Percentiles rank a stretch among this genome's conserved stretches.
These are phyloP conservation scores for Lactarius hatsudake DNA, from an alignment of 768 basidiomycete genomes.

Conservation along the genomic window DNA sequence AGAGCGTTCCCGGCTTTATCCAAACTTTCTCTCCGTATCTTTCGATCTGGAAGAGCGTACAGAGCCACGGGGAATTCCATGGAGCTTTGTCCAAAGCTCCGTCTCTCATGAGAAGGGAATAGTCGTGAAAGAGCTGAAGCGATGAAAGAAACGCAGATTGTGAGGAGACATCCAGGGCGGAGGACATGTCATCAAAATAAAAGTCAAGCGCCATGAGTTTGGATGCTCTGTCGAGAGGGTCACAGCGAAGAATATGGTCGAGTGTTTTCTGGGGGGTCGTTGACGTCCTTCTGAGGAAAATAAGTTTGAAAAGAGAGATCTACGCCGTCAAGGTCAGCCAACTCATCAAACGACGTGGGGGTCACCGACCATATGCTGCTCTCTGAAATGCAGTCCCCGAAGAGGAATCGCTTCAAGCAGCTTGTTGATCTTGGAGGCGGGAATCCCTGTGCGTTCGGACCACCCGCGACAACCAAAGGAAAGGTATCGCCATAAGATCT, in stretches of 20 bases:
- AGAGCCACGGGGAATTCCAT: slow-evolving; percentile 14
- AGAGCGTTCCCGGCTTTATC: background rate
- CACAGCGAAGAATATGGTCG: slow-evolving; percentile 6
- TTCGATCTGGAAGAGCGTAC: slow-evolving; percentile 14
- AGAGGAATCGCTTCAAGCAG: background rate
- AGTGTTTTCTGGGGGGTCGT: background rate
- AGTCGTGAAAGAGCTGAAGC: slow-evolving; percentile 12
- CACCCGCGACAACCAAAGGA: slow-evolving; percentile 20
- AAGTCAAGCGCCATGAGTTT: slow-evolving; percentile 12
- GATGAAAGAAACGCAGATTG: slow-evolving; percentile 7
- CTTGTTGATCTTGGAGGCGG: background rate
- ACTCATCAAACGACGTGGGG: background rate
- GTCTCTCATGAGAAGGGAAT: slow-evolving; percentile 16
- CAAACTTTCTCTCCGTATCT: slow-evolving; percentile 8
- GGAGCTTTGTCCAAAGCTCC: slow-evolving; percentile 16
- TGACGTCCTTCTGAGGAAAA: background rate
- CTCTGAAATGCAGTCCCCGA: background rate
- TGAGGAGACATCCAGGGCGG: slow-evolving; percentile 16
- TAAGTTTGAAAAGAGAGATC: slow-evolving; percentile 16
- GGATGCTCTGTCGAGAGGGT: slow-evolving; percentile 1
- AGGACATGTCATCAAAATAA: slow-evolving; percentile 16
- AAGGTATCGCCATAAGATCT: slow-evolving; percentile 39
- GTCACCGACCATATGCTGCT: slow-evolving; percentile 8
- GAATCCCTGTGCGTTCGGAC: background rate
- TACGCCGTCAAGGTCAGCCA: background rate